Percentiles rank a stretch among this genome's conserved stretches.
These are phyloP conservation scores for Candida suzukii DNA, from an alignment of 805 yeast genomes.

Conservation along the genomic window DNA sequence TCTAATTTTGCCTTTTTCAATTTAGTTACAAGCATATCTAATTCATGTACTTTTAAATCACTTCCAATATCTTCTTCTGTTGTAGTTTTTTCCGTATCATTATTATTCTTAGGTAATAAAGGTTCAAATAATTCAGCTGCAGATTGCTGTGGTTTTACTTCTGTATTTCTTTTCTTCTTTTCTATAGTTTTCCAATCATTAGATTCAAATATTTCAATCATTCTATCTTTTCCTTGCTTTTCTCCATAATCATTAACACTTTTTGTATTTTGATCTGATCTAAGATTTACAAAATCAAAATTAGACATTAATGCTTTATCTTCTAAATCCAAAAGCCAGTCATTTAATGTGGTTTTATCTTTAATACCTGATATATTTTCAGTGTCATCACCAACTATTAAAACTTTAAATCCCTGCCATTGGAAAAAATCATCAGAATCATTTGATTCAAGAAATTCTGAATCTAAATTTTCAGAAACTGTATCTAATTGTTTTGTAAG, in stretches of 20 bases:
- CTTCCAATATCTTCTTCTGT: neutral
- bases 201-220: slow-evolving; percentile 33
- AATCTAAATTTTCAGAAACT: slow-evolving; percentile 6
- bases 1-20: slow-evolving; percentile 29
- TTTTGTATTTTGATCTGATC: slow-evolving; percentile 24
- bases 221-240: slow-evolving; percentile 30
- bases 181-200: slow-evolving; percentile 35
- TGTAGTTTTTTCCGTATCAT: neutral
- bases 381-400: slow-evolving; percentile 23
- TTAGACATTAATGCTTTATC: slow-evolving; percentile 32
- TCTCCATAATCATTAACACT: slow-evolving; percentile 28
- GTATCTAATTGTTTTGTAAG: slow-evolving; percentile 11
- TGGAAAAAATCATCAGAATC: slow-evolving; percentile 12
- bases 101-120: neutral
- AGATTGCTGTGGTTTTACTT: neutral
- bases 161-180: neutral
- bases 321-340: slow-evolving; percentile 25
- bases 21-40: slow-evolving; percentile 27
- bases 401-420: slow-evolving; percentile 29
- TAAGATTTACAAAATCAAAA: slow-evolving; percentile 34
- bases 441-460: neutral
- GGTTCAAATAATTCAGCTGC: neutral
- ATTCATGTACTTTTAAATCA: slow-evolving; percentile 11
- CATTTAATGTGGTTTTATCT: neutral
- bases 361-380: neutral